Conservation (phyloP, 139 green algal species). For the Volvox africanus region DNA sequence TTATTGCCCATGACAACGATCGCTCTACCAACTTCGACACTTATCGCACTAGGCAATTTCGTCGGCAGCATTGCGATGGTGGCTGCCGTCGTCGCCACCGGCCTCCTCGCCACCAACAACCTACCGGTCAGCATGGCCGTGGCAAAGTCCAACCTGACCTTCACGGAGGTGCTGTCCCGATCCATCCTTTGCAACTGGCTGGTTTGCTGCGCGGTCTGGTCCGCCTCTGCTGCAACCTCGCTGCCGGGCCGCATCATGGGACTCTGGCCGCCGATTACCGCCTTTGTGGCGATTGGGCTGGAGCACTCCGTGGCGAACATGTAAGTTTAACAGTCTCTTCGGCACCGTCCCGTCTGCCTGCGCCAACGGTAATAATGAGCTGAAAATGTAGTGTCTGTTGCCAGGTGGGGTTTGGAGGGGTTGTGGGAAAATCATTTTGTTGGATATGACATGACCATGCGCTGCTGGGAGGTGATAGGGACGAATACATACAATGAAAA, state of each 20-base stretch:
- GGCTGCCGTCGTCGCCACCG: constrained; percentile 68
- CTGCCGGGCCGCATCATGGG: constrained; percentile 88
- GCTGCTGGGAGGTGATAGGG: no score
- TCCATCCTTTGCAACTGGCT: constrained; percentile 73
- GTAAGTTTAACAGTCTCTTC: no score
- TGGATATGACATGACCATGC: no score
- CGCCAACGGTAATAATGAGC: no score
- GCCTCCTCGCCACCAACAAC: constrained; percentile 64
- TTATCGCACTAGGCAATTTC: constrained; percentile 81
- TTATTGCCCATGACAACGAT: no score
- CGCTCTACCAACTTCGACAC: background rate
- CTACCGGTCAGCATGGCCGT: constrained; percentile 63
- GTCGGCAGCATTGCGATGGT: constrained; percentile 81
- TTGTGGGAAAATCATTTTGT: no score
- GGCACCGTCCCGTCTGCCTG: no score
- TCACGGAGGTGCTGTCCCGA: constrained; percentile 44
- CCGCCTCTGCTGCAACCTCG: constrained; percentile 70
- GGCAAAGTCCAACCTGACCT: constrained; percentile 58
- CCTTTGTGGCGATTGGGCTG: constrained; percentile 90
- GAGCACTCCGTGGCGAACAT: constrained; percentile 78
- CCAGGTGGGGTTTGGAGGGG: no score
- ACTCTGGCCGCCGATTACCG: constrained; percentile 80
- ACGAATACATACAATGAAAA: no score
- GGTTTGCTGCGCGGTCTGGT: constrained; percentile 92
- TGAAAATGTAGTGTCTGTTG: no score